Conservation (phyloP, 2,329 filamentous ascomycete genomes). For the Ceratocystis cubensis region DNA sequence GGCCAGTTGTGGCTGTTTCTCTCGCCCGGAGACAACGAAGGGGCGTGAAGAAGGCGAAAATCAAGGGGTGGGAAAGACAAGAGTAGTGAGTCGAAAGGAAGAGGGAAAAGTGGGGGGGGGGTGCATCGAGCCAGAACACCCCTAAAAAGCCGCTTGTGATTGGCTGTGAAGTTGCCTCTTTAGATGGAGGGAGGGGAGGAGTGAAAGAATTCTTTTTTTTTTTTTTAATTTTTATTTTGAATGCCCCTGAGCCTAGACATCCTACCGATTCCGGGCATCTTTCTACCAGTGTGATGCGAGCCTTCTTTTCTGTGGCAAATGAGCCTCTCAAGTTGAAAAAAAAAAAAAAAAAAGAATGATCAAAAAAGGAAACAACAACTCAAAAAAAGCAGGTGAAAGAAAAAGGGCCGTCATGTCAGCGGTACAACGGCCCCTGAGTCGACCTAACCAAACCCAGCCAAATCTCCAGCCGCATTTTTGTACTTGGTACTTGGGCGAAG, state of each 20-base stretch:
- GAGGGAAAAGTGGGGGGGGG: background rate
- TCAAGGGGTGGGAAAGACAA: background rate
- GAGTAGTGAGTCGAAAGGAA: background rate
- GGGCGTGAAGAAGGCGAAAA: background rate
- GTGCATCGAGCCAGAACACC: background rate
- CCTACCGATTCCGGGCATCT: background rate
- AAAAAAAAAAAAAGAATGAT: background rate
- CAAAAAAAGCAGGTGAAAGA: constrained; percentile 12
- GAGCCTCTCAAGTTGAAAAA: background rate
- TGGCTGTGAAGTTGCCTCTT: background rate
- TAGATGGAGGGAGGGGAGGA: background rate
- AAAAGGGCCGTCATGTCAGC: background rate
- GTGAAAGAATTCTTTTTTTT: background rate
- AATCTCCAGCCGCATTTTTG: background rate
- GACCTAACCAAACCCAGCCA: background rate
- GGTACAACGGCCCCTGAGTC: background rate
- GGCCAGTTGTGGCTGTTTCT: background rate
- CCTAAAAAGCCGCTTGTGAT: background rate
- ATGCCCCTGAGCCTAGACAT: background rate
- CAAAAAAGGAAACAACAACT: background rate
- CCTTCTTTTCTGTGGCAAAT: constrained; percentile 1
- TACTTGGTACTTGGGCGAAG: background rate
- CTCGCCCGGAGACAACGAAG: background rate
- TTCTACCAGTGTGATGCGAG: background rate
- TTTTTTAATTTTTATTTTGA: background rate